Percentiles rank a stretch among this genome's conserved stretches.
Evolutionary conservation across 352 stramenopile genomes (phyloP).

Genomic region (Phytophthora uliginosa): DNA sequence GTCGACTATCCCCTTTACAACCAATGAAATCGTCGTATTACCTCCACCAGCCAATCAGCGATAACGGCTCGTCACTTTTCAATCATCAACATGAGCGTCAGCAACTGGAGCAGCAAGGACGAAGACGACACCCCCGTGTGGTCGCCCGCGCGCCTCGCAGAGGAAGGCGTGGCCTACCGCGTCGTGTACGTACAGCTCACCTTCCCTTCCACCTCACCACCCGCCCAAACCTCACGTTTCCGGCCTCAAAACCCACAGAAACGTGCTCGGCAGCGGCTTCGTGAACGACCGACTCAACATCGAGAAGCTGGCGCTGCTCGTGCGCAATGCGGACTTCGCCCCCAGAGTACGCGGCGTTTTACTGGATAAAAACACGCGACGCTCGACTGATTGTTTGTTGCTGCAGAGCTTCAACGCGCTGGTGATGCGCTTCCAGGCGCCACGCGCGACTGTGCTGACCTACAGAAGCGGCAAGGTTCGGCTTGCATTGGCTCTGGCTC

Average conservation of each 20-base stretch:
- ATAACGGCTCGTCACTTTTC: constrained; percentile 6
- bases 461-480: constrained; percentile 78
- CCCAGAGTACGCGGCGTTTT: constrained; percentile 46
- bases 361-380: neutral
- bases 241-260: constrained; percentile 36
- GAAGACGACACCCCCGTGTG: constrained; percentile 35
- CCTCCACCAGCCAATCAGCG: constrained; percentile 26
- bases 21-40: neutral
- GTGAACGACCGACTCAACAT: constrained; percentile 65
- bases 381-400: neutral
- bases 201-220: neutral
- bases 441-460: constrained; percentile 63
- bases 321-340: constrained; percentile 81
- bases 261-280: constrained; percentile 70
- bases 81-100: constrained; percentile 28
- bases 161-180: constrained; percentile 64
- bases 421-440: constrained; percentile 70
- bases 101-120: constrained; percentile 36
- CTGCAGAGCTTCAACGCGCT: constrained; percentile 70
- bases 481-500: neutral
- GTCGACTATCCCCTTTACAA: neutral
- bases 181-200: constrained; percentile 53
- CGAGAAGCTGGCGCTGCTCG: constrained; percentile 69
- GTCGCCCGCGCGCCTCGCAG: constrained; percentile 51
- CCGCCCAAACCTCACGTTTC: constrained; percentile 4